Evolutionary conservation across 2,329 filamentous ascomycete species (phyloP).

Genomic region (Colletotrichum magnum): DNA sequence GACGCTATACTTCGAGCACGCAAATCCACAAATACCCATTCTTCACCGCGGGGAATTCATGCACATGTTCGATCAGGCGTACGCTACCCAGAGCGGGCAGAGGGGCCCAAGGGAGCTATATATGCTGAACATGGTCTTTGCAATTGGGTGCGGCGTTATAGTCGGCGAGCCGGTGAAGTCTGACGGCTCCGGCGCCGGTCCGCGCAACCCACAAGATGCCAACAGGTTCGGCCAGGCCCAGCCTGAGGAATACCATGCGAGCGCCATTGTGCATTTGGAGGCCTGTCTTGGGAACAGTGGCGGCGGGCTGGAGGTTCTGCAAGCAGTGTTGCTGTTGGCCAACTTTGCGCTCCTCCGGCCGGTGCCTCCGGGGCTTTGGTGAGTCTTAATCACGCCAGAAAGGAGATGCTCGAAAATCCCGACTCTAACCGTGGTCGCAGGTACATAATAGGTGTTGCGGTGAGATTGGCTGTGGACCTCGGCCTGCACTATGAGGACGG

Average conservation of each 20-base stretch:
- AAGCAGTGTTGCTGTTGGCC: slow-evolving; percentile 91
- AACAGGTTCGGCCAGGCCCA: slow-evolving; percentile 70
- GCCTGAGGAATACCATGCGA: slow-evolving; percentile 96
- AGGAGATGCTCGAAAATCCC: background rate
- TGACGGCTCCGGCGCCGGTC: slow-evolving; percentile 53
- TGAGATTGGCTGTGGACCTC: slow-evolving; percentile 90
- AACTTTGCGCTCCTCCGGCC: slow-evolving; percentile 93
- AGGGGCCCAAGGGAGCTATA: slow-evolving; percentile 88
- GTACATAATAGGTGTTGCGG: slow-evolving; percentile 95
- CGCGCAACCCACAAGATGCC: slow-evolving; percentile 45
- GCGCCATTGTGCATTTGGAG: slow-evolving; percentile 92
- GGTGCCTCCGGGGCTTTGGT: slow-evolving; percentile 93
- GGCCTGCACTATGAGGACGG: slow-evolving; percentile 95
- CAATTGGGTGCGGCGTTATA: slow-evolving; percentile 94
- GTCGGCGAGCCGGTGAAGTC: slow-evolving; percentile 74
- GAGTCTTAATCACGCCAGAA: slow-evolving; percentile 43
- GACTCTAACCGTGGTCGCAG: slow-evolving; percentile 46
- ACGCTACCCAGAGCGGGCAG: slow-evolving; percentile 75
- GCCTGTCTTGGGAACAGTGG: slow-evolving; percentile 86
- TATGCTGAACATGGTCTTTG: slow-evolving; percentile 96
- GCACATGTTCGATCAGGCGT: slow-evolving; percentile 87
- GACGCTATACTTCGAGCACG: slow-evolving; percentile 93
- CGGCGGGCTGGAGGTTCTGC: slow-evolving; percentile 92
- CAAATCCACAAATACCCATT: slow-evolving; percentile 95
- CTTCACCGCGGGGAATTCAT: slow-evolving; percentile 92